Conservation (phyloP, 1,284 basidiomycete genomes). For the Omphalotus olearius region DNA sequence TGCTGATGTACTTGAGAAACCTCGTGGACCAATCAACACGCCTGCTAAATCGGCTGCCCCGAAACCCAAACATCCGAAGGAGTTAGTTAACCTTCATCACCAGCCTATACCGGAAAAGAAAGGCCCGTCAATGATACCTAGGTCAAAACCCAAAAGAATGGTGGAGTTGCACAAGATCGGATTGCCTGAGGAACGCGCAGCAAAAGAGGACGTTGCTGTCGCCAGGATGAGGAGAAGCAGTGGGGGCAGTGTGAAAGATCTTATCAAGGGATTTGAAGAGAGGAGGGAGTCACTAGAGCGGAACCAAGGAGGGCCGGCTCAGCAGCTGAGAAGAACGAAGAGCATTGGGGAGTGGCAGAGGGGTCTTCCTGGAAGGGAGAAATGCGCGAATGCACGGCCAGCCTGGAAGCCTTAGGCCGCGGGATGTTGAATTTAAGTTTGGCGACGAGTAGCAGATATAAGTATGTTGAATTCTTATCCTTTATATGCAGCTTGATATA, state of each 20-base stretch:
- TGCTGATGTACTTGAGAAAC: conserved; percentile 41
- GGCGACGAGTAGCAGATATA: too few relatives aligned
- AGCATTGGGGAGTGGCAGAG: conserved; percentile 26
- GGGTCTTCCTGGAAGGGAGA: background rate
- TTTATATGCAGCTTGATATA: too few relatives aligned
- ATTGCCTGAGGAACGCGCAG: conserved; percentile 24
- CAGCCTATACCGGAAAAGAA: conserved; percentile 26
- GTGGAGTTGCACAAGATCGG: conserved; percentile 53
- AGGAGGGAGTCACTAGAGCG: background rate
- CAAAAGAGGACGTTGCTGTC: conserved; percentile 19
- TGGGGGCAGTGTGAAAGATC: conserved; percentile 62
- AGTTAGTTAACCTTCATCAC: conserved; percentile 54
- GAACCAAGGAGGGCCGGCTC: background rate
- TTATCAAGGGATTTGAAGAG: conserved; percentile 60
- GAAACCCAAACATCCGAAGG: conserved; percentile 49
- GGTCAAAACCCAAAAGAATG: conserved; percentile 42
- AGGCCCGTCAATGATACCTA: conserved; percentile 34
- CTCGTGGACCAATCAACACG: conserved; percentile 52
- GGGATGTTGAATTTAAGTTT: too few relatives aligned
- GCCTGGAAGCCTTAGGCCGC: conserved; percentile 7
- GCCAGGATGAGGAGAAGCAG: conserved; percentile 47
- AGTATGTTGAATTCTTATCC: too few relatives aligned
- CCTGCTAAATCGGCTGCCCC: conserved; percentile 47
- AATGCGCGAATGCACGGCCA: background rate
- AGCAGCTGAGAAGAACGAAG: conserved; percentile 19